Evolutionary conservation across 2,329 filamentous ascomycete species (phyloP).

Genomic region (Clarireedia hainanense): DNA sequence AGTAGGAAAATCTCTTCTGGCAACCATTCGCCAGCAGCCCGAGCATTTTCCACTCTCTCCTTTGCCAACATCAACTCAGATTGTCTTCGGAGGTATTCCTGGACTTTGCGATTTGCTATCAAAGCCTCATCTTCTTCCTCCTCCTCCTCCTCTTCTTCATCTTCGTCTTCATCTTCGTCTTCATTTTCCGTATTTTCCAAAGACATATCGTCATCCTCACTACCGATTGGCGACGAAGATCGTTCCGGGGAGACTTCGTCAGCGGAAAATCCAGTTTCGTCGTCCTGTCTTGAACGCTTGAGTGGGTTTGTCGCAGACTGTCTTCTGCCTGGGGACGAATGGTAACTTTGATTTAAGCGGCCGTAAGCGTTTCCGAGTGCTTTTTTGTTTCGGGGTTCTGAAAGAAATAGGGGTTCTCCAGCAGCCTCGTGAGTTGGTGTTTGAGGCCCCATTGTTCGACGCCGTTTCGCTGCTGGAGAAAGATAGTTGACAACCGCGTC

Average conservation of each 20-base stretch:
- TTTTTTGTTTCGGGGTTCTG: slow-evolving; percentile 17
- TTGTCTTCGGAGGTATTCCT: slow-evolving; percentile 26
- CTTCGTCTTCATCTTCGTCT: slow-evolving; percentile 10
- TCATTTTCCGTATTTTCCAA: background rate
- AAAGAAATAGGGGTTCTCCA: slow-evolving; percentile 12
- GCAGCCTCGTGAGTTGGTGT: slow-evolving; percentile 12
- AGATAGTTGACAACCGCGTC: slow-evolving; percentile 24
- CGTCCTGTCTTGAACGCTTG: slow-evolving; percentile 22
- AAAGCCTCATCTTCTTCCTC: slow-evolving; percentile 11
- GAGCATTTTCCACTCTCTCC: slow-evolving; percentile 21
- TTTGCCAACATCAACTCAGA: slow-evolving; percentile 16
- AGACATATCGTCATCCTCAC: background rate
- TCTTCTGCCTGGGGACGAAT: slow-evolving; percentile 13
- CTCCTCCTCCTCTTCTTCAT: slow-evolving; percentile 12
- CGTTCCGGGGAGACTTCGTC: slow-evolving; percentile 17
- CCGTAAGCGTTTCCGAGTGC: slow-evolving; percentile 8
- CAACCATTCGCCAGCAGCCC: slow-evolving; percentile 24
- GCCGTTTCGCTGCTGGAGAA: slow-evolving; percentile 26
- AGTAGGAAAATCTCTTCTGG: slow-evolving; percentile 25
- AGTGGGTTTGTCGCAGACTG: slow-evolving; percentile 13
- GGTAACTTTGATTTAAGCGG: slow-evolving; percentile 14
- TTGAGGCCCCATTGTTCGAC: slow-evolving; percentile 22
- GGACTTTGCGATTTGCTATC: slow-evolving; percentile 20
- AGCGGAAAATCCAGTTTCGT: slow-evolving; percentile 12
- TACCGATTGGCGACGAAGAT: slow-evolving; percentile 11